Base-by-base conservation (phyloP, 1,284 basidiomycete species). In the Trichosporon coremiiforme region DNA sequence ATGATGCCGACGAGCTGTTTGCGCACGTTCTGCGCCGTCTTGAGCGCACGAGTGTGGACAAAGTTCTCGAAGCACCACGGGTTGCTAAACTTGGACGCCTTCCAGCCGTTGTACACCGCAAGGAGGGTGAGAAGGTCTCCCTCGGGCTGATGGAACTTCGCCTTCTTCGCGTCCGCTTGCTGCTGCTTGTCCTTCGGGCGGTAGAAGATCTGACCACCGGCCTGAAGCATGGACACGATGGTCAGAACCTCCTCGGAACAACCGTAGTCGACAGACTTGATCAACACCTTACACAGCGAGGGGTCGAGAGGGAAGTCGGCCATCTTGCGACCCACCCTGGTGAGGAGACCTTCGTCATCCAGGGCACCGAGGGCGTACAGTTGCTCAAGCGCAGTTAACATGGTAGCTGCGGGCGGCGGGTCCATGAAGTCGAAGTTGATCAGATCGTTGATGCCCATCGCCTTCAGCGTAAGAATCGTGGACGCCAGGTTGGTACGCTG, bases 381-480 rank as follows among this genome's bases (percentile, higher is more conserved):
- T 70, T 92, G 90, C 81, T 99, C 96, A 47, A 99, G 85, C 0
- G 97, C 97, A 7, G 82, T 83, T 66, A 97, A 86, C 89, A 99
- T 93, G 5, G 95, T 98, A 78, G 92, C 94, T 0, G 95, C 92
- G 0, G 96, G 95, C 35, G 97, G 97, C 1, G 96, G 95, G 82
- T 99, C 97, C 96, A 99, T 98, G 80, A 98, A 99, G 83, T 98
- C 96, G 82, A 99, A 99, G 82, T 94, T 93, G 74, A 99, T 89
- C 22, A 99, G 85, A 81, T 99, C 95, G 79, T 99, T 99, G 85
- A 99, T 90, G 38, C 97, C 97, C 95, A 99, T 98, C 2, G 97
- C 95, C 82, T 99, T 99, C 72, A 99, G 87, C 84, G 95, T 92
- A 20, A 99, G 85, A 78, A 99, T 98, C 0, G 95, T 98, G 65